Evolutionary conservation across 2,329 filamentous ascomycete species (phyloP), one percentile per base, ranked within the genome.

Genomic region (Thielaviopsis populi): DNA sequence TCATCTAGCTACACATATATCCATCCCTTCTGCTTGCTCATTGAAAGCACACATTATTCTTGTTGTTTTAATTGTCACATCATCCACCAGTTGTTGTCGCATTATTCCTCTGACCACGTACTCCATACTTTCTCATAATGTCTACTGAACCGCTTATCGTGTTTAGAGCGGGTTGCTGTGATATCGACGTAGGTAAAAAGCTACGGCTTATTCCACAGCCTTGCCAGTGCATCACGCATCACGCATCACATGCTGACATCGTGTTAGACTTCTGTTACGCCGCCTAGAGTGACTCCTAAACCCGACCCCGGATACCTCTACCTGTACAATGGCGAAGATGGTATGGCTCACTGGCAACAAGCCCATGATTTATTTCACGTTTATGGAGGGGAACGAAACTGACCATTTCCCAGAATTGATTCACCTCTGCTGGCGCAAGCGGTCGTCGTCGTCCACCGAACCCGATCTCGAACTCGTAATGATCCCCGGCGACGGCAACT

Each of bases 341-440:
- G 86, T 87, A 71, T 65, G 59, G 17, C 27, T 24, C 27, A 30
- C 17, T 40, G 41, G 24, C 27, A 22, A 50, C 48, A 22, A 30
- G 50, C 5, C 40, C 15, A 42, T 53, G 27, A 37, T 48, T 17
- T 8, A 17, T 41, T 17, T 27, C 50, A 11, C 8, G 27, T 33
- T 43, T 41, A 40, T 53, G 48, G 40, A 24, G 22, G 17, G 8
- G 17, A 30, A 13, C 8, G 33, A 24, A 42, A 15, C 63, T 64
- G 60, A 63, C 61, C 67, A 59, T 63, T 30, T 46, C 5, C 33
- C 37, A 91, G 88, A 96, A 62, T 83, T 99, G 66, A 81, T 95
- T 67, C 91, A 96, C 78, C 96, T 99, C 77, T 96, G 91, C 82
- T 99, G 95, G 95, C 87, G 91, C 68, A 85, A 89, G 70, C 87